Base-by-base conservation (phyloP, 2,329 filamentous ascomycete genomes). In the Domatiomyces catenatus region DNA sequence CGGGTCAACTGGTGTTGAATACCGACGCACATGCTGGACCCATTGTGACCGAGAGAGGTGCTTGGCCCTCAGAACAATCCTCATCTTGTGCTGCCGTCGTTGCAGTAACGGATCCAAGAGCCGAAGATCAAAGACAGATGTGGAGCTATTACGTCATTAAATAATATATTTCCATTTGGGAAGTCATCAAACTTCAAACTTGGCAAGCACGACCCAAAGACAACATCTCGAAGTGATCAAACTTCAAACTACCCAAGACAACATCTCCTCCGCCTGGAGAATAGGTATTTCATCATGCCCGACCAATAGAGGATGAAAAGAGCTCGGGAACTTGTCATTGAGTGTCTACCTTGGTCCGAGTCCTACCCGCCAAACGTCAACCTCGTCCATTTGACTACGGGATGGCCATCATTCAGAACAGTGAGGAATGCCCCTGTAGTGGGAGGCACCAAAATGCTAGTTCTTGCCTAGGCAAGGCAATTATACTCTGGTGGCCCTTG, bases 1-100 rank as follows among this genome's bases (percentile, higher is more conserved):
- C 4, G 50, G n/a, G 47, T 58, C 52, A 46, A 51, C 32, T 1
- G 52, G 36, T 42, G 53, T 50, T 10, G 55, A 48, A 28, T 52
- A 55, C 8, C 26, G 8, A 8, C 45, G 45, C 7, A 32, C 12
- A n/a, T 47, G 45, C 17, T 18, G 17, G 8, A 7, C 22, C 26
- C 19, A 10, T 26, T 12, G 20, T 12, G 24, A 26, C 7, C 8
- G 20, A 18, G 28, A 3, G 20, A 47, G 45, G 8, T 8, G 17
- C n/a, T 15, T 47, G 32, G 2, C 4, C 32, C 32, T 39, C 10
- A 39, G 32, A 39, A 39, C 32, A 39, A 15, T 39, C 12, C 12
- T 39, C 32, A 39, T 39, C 10, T 39, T 39, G 15, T 39, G 4
- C 32, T 39, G 12, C 12, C 15, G 15, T 39, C 5, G 15, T 5